These are phyloP conservation scores for Achaetomiella virescens DNA, from an alignment of 495 filamentous ascomycete species.

Conservation along the genomic window DNA sequence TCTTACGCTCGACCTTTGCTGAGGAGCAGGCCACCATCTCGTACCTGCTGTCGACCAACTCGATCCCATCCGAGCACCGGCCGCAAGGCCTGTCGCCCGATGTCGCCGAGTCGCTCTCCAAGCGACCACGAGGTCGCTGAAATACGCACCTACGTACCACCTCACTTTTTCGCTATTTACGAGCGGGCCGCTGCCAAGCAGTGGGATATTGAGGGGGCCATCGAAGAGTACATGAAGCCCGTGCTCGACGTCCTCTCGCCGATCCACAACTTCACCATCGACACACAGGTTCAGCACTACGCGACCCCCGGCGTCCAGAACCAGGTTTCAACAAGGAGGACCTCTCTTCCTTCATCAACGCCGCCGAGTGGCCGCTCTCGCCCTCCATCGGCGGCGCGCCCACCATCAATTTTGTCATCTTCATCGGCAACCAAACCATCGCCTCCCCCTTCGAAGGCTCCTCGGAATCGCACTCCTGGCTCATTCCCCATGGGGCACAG, in stretches of 20 bases:
- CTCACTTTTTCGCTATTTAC: conserved; percentile 94
- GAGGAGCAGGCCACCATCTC: conserved; percentile 89
- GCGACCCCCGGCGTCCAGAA: conserved; percentile 68
- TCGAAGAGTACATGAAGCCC: conserved; percentile 75
- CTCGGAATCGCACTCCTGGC: conserved; percentile 76
- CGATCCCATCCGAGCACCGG: conserved; percentile 43
- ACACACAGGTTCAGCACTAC: conserved; percentile 93
- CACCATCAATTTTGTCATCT: conserved; percentile 92
- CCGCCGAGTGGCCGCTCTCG: conserved; percentile 92
- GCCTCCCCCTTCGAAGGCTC: conserved; percentile 14
- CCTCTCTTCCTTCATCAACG: conserved; percentile 90
- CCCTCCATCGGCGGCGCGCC: conserved; percentile 90
- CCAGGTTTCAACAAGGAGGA: conserved; percentile 75
- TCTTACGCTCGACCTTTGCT: conserved; percentile 71
- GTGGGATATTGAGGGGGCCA: conserved; percentile 87
- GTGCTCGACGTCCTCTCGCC: conserved; percentile 68
- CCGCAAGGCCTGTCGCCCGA: conserved; percentile 38
- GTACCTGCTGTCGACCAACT: conserved; percentile 62
- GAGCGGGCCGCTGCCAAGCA: conserved; percentile 65
- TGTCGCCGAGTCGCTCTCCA: conserved; percentile 41
- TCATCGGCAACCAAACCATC: conserved; percentile 56
- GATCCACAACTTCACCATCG: conserved; percentile 94
- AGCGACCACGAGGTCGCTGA: conserved; percentile 72
- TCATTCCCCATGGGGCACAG: conserved; percentile 94
- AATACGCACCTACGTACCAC: conserved; percentile 91